Evolutionary conservation across 2,329 filamentous ascomycete species (phyloP).

Genomic region (Coleophoma cylindrospora): DNA sequence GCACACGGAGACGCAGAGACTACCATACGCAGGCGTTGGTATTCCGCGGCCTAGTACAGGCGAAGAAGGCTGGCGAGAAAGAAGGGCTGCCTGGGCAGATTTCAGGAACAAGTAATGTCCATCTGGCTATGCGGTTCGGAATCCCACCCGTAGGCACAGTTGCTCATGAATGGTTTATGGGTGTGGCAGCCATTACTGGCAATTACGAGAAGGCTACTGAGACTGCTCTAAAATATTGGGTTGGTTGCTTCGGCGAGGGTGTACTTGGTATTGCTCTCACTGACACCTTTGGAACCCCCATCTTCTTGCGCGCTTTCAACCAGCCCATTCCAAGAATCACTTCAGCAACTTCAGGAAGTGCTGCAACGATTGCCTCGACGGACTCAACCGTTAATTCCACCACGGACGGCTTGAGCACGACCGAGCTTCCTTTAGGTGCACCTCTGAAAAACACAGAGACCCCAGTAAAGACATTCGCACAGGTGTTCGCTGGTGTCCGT

Average conservation of each 20-base stretch:
- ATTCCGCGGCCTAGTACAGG: constrained; percentile 77
- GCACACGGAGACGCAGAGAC: constrained; percentile 80
- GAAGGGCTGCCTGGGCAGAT: constrained; percentile 67
- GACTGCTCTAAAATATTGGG: constrained; percentile 80
- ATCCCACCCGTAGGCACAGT: constrained; percentile 83
- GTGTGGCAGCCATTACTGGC: constrained; percentile 83
- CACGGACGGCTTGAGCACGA: constrained; percentile 23
- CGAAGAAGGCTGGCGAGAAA: constrained; percentile 64
- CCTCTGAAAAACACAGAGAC: constrained; percentile 28
- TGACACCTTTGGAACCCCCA: constrained; percentile 90
- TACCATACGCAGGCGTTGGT: constrained; percentile 95
- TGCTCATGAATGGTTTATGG: constrained; percentile 99
- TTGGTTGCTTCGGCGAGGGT: constrained; percentile 81
- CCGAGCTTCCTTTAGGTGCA: constrained; percentile 34
- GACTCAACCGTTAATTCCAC: constrained; percentile 36
- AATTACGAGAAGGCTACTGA: constrained; percentile 85
- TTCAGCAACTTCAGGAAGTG: constrained; percentile 24
- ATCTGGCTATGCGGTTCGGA: constrained; percentile 89
- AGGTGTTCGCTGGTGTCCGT: constrained; percentile 62
- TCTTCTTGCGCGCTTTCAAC: constrained; percentile 82
- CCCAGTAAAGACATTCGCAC: constrained; percentile 50
- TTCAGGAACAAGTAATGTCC: constrained; percentile 91
- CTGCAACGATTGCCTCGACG: constrained; percentile 1
- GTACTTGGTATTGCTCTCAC: constrained; percentile 86
- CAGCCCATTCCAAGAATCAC: constrained; percentile 47